Evolutionary conservation across 176 grass and related monocot genomes (phyloP), one percentile per base, ranked within the genome.

Genomic region (Oryza glumipatula): DNA sequence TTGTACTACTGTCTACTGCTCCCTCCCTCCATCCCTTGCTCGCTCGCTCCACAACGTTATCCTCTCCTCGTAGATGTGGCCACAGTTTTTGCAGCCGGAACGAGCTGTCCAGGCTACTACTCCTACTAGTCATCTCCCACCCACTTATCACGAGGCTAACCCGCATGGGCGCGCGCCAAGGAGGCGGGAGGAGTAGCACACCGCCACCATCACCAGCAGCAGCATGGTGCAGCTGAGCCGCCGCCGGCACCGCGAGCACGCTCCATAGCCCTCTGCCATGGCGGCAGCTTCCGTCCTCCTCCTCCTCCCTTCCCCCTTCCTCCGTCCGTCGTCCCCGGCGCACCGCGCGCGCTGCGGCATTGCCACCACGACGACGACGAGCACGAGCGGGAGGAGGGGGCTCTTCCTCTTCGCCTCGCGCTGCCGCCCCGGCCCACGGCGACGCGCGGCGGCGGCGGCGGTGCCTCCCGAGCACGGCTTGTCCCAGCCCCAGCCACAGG

Each of bases 391-490:
- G 26, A 26, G 26, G 26, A 26, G 26, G 26, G 26, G 26, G 26
- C 26, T 26, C 26, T 26, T 26, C 26, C 26, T 26, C 26, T 26
- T 26, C 26, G 26, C 26, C 26, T 26, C 26, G 26, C 26, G 26
- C 26, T 26, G 26, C 1, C 1, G 26, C 26, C 26, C 26, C 26
- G 26, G 26, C 26, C 26, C 26, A 26, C 26, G 26, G 26, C 26
- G 26, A 26, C 26, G 26, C 26, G 26, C 26, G 26, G 4, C 35
- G 66, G 10, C 32, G 1, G 67, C 76, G 26, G 48, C 73, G 39
- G 70, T 75, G 87, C 84, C 81, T 28, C 82, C 79, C 32, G 78
- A 81, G 76, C 77, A 77, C 17, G 22, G 71, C 82, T 1, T 74
- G 54, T 19, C 58, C 26, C 26, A 26, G 26, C 26, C 26, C 26